Evolutionary conservation across 352 stramenopile species (phyloP).

Genomic region (Globisporangium megalacanthum): DNA sequence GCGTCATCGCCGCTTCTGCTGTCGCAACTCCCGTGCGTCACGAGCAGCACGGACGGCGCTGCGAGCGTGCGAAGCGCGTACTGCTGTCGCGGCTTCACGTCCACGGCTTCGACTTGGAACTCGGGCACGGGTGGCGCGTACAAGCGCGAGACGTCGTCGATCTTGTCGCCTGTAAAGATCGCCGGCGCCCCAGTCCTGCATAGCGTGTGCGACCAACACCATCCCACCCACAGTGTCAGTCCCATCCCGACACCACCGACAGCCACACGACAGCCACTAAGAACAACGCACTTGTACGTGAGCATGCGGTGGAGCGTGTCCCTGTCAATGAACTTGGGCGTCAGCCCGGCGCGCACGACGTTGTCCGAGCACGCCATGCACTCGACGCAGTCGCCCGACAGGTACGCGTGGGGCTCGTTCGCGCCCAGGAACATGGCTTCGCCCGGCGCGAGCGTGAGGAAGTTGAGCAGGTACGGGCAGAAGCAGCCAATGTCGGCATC

Average conservation of each 20-base stretch:
- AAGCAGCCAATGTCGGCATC: conserved; percentile 97
- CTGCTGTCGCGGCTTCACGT: conserved; percentile 27
- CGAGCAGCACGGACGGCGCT: conserved; percentile 50
- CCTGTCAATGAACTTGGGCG: conserved; percentile 99
- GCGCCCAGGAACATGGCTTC: conserved; percentile 97
- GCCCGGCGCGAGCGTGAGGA: conserved; percentile 92
- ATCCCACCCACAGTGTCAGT: neutral
- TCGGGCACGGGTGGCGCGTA: conserved; percentile 90
- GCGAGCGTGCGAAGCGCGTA: conserved; percentile 30
- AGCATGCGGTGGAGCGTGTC: conserved; percentile 96
- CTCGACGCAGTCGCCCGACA: conserved; percentile 95
- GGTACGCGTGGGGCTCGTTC: conserved; percentile 99
- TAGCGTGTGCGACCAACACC: neutral
- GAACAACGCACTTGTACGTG: conserved; percentile 80
- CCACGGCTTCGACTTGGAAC: conserved; percentile 85
- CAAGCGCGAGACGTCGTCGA: conserved; percentile 61
- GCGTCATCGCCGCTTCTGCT: neutral
- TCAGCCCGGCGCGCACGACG: conserved; percentile 97
- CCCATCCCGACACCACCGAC: conserved; percentile 11
- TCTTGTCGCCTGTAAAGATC: conserved; percentile 42
- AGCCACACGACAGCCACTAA: too few species aligned
- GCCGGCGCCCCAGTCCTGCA: conserved; percentile 48
- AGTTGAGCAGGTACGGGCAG: conserved; percentile 98
- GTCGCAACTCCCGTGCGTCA: conserved; percentile 32
- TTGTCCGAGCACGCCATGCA: conserved; percentile 99